A percentile compares a stretch with the other conserved stretches of the same genome.
Evolutionary conservation across 2,329 filamentous ascomycete species (phyloP).

Genomic region (Zymoseptoria passerinii): DNA sequence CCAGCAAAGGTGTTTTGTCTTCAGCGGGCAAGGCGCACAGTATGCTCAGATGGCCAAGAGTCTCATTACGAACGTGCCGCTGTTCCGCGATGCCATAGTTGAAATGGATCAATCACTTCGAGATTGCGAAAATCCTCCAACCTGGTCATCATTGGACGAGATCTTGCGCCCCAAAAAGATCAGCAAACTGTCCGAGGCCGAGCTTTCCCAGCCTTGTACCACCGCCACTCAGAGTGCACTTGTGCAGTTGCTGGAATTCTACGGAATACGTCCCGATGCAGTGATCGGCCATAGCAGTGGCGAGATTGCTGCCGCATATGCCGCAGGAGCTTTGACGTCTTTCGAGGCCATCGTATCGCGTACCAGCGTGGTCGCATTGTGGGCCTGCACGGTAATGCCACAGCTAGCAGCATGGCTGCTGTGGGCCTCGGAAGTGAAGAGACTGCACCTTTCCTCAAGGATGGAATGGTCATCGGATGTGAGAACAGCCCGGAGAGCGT

Average conservation of each 20-base stretch:
- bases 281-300: constrained; percentile 11
- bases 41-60: constrained; percentile 12
- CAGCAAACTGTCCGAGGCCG: background rate
- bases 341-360: no score
- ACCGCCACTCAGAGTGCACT: constrained; percentile 10
- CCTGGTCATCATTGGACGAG: constrained; percentile 3
- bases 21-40: constrained; percentile 15
- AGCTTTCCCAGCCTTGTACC: constrained; percentile 3
- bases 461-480: no score
- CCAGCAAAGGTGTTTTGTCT: constrained; percentile 2
- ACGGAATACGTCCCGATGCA: background rate
- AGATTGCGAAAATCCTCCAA: background rate
- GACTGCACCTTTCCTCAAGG: no score
- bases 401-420: no score
- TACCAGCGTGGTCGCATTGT: no score
- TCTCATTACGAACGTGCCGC: constrained; percentile 12
- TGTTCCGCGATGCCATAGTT: background rate
- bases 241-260: constrained; percentile 3
- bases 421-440: no score
- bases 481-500: no score
- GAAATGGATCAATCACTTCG: constrained; percentile 1
- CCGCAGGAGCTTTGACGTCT: no score
- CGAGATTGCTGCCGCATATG: no score
- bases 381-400: no score
- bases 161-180: background rate